A percentile compares a stretch with the other conserved stretches of the same genome.
phyloP scores from a whole-genome alignment of 306 rosid species.

The Betula pendula region DNA sequence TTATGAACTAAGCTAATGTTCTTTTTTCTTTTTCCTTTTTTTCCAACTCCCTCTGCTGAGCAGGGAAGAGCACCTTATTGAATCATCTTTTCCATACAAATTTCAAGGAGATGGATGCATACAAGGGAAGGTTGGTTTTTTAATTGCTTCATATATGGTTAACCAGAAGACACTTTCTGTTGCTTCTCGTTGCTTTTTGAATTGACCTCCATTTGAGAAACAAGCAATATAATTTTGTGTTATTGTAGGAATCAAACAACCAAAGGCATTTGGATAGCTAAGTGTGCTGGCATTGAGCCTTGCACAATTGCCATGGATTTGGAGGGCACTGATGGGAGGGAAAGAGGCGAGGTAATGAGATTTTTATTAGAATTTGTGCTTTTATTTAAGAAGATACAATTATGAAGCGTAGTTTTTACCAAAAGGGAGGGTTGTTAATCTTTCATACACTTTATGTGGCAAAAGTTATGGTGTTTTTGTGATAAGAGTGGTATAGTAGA shows the following conservation, averaged over 20 bases:
- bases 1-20: conserved; percentile 10
- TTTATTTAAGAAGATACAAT: neutral
- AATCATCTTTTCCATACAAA: conserved; percentile 79
- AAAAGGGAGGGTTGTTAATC: neutral
- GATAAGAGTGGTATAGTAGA: neutral
- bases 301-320: conserved; percentile 93
- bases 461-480: neutral
- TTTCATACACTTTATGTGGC: neutral
- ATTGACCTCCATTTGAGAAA: neutral
- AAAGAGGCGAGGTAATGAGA: conserved; percentile 88
- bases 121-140: conserved; percentile 70
- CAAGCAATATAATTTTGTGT: conserved; percentile 8
- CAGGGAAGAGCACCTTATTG: conserved; percentile 93
- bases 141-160: neutral
- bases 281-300: conserved; percentile 79
- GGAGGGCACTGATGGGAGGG: conserved; percentile 99
- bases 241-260: conserved; percentile 82
- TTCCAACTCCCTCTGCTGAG: conserved; percentile 4
- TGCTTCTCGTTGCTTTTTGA: neutral
- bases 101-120: conserved; percentile 96
- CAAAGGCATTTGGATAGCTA: conserved; percentile 91
- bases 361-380: conserved; percentile 15
- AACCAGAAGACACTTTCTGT: neutral
- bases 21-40: neutral
- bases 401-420: neutral